These are phyloP conservation scores for Sequoia sempervirens DNA, from an alignment of 75 land plant species.

Conservation along the genomic window DNA sequence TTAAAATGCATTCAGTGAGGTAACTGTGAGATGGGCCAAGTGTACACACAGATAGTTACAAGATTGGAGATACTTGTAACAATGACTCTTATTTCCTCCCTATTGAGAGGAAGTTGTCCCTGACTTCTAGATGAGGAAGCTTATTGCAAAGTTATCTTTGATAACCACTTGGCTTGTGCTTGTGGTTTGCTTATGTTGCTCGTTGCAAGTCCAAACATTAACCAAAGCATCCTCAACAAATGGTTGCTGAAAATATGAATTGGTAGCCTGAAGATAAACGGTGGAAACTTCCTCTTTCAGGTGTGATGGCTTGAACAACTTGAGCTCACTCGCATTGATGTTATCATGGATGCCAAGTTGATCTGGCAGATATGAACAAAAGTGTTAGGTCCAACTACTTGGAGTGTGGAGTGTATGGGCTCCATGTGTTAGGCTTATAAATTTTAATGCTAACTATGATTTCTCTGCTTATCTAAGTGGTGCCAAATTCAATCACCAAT, in stretches of 20 bases:
- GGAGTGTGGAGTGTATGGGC: background rate
- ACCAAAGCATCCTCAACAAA: background rate
- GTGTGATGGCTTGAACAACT: no score
- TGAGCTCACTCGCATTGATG: background rate
- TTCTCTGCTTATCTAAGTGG: background rate
- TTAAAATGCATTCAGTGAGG: background rate
- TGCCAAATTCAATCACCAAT: background rate
- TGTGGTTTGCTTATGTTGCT: background rate
- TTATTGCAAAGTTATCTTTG: background rate
- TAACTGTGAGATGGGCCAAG: background rate
- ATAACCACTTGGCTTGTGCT: background rate
- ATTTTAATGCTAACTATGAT: background rate
- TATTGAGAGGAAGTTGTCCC: background rate
- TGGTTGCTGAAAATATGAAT: background rate
- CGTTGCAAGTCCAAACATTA: background rate
- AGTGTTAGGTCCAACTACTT: background rate
- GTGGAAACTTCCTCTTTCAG: background rate
- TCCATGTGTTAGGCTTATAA: background rate
- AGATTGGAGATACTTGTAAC: background rate
- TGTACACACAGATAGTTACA: background rate
- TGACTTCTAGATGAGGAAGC: background rate
- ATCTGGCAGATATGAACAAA: background rate
- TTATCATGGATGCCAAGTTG: background rate
- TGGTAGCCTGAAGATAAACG: background rate
- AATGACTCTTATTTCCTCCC: background rate